phyloP scores from a whole-genome alignment of 805 yeast genomes.

The Hanseniaspora nectarophila region DNA sequence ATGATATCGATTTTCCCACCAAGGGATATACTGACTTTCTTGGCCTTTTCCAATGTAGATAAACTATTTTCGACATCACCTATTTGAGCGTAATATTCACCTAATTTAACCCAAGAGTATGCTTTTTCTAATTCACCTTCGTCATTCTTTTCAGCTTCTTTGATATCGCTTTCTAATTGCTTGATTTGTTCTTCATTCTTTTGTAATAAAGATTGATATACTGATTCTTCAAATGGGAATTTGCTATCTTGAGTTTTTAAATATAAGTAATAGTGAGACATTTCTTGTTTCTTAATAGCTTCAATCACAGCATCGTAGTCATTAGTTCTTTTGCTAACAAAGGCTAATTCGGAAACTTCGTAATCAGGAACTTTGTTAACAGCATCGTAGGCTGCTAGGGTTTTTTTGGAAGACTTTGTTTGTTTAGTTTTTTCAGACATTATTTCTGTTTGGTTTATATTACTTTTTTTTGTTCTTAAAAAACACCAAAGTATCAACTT shows the following conservation, averaged over 20 bases:
- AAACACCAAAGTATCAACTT: too few relatives aligned
- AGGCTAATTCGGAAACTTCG: conserved; percentile 68
- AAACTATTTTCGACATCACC: conserved; percentile 70
- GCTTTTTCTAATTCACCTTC: conserved; percentile 82
- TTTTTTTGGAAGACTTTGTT: conserved; percentile 17
- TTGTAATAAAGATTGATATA: conserved; percentile 40
- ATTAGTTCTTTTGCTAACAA: conserved; percentile 39
- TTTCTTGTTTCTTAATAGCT: conserved; percentile 45
- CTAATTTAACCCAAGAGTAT: conserved; percentile 64
- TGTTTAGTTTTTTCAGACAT: background rate
- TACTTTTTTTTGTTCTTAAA: too few relatives aligned
- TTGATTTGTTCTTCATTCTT: conserved; percentile 47
- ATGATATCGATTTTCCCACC: conserved; percentile 83
- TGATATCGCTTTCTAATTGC: conserved; percentile 35
- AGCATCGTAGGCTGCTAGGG: conserved; percentile 22
- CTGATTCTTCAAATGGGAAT: conserved; percentile 47
- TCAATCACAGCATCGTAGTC: conserved; percentile 29
- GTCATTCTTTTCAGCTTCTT: conserved; percentile 42
- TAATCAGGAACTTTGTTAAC: conserved; percentile 61
- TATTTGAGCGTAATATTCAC: conserved; percentile 75
- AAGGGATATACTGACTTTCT: conserved; percentile 68
- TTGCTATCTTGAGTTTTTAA: conserved; percentile 38
- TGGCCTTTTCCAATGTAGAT: conserved; percentile 55
- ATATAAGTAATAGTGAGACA: conserved; percentile 76
- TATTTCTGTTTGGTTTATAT: background rate